Percentiles rank a stretch among this genome's conserved stretches.
These are phyloP conservation scores for Aegilops bicornis DNA, from an alignment of 176 grass and related monocot genomes.

Conservation along the genomic window DNA sequence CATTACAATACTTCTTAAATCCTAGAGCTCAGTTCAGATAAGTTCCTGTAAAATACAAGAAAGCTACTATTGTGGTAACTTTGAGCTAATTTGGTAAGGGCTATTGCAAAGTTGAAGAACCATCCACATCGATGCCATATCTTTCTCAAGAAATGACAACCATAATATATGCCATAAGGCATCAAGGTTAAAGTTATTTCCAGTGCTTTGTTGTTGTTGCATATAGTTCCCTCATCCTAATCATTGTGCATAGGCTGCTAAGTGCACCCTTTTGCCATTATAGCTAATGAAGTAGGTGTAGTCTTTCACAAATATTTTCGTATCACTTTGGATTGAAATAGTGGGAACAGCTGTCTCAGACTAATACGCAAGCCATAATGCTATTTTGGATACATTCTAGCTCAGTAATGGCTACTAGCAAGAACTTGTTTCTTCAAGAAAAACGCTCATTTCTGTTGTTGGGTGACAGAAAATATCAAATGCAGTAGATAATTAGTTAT, in stretches of 20 bases:
- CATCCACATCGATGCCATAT: background rate
- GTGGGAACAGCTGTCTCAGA: background rate
- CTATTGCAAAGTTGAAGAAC: background rate
- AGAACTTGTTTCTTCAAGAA: conserved; percentile 10
- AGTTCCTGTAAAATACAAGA: conserved; percentile 18
- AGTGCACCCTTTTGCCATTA: background rate
- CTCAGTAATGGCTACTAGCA: background rate
- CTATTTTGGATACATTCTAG: background rate
- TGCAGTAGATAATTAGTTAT: background rate
- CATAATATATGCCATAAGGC: background rate
- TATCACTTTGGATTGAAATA: background rate
- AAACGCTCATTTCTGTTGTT: background rate
- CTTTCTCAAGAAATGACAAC: background rate
- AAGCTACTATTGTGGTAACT: background rate
- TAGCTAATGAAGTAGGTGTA: background rate
- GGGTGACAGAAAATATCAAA: background rate
- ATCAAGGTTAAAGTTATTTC: background rate
- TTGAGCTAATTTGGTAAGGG: background rate
- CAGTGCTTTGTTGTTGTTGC: background rate
- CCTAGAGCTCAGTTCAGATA: conserved; percentile 8
- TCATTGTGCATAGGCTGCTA: background rate
- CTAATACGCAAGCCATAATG: background rate
- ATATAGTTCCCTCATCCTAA: conserved; percentile 17
- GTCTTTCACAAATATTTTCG: background rate
- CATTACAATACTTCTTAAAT: background rate